Evolutionary conservation across 208 protist genomes (phyloP).

Genomic region (Trypanosoma congolense): DNA sequence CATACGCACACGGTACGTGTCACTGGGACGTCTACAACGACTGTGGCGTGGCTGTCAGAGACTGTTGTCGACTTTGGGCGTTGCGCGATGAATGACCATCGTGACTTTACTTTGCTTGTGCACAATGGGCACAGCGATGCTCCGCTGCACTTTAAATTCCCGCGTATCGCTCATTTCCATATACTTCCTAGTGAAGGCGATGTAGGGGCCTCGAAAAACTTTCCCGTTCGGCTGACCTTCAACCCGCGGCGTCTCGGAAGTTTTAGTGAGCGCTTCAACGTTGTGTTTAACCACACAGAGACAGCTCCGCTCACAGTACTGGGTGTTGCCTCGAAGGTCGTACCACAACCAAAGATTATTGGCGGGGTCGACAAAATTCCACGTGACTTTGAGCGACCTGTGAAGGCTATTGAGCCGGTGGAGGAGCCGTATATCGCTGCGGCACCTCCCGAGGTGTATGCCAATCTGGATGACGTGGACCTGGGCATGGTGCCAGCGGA

Average conservation of each 20-base stretch:
- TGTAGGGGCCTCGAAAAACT: slow-evolving; percentile 33
- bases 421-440: slow-evolving; percentile 1
- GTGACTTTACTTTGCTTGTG: slow-evolving; percentile 37
- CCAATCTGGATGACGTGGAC: slow-evolving; percentile 41
- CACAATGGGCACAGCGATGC: slow-evolving; percentile 77
- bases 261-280: slow-evolving; percentile 51
- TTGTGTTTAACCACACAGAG: slow-evolving; percentile 75
- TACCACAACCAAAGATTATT: slow-evolving; percentile 14
- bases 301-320: slow-evolving; percentile 40
- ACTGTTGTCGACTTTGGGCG: slow-evolving; percentile 76
- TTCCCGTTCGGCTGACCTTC: slow-evolving; percentile 69
- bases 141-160: slow-evolving; percentile 68
- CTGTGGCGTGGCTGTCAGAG: slow-evolving; percentile 56
- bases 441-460: not conserved
- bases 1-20: slow-evolving; percentile 74
- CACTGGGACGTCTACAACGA: slow-evolving; percentile 58
- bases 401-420: slow-evolving; percentile 9
- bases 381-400: slow-evolving; percentile 47
- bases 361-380: slow-evolving; percentile 46
- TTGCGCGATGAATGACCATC: slow-evolving; percentile 48
- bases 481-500: slow-evolving; percentile 83
- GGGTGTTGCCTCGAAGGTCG: slow-evolving; percentile 40
- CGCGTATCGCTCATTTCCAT: slow-evolving; percentile 73
- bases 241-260: slow-evolving; percentile 72
- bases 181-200: slow-evolving; percentile 40